phyloP scores from a whole-genome alignment of 1,284 basidiomycete genomes.

The Irpex sp. region DNA sequence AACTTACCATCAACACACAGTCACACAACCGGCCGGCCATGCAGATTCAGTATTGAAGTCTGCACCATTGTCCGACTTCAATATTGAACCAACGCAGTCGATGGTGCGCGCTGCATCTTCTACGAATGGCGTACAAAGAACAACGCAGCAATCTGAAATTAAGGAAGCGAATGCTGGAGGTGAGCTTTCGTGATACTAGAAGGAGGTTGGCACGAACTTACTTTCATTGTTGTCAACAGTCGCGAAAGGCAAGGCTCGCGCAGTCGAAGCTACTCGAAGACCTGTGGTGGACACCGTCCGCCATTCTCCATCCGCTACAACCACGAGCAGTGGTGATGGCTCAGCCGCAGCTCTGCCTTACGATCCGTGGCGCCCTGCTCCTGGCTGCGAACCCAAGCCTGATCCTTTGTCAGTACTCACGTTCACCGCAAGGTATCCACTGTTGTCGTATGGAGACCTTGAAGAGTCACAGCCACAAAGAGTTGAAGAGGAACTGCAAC shows the following conservation, averaged over 20 bases:
- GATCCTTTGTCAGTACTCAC: too few species aligned
- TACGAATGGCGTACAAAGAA: background rate
- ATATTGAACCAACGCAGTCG: background rate
- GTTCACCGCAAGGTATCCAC: too few species aligned
- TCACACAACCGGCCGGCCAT: background rate
- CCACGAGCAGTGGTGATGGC: too few species aligned
- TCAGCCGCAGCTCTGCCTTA: too few species aligned
- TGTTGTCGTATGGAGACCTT: too few species aligned
- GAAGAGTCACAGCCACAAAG: too few species aligned
- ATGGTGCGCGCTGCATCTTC: background rate
- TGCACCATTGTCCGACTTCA: background rate
- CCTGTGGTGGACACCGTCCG: too few species aligned
- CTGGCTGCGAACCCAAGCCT: too few species aligned
- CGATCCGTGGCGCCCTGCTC: too few species aligned
- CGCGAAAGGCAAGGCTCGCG: background rate
- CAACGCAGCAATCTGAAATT: background rate
- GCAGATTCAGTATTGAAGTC: background rate
- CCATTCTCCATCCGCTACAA: too few species aligned
- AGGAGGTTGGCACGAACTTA: background rate
- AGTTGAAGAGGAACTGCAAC: too few species aligned
- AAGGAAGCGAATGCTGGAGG: background rate
- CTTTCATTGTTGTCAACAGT: background rate
- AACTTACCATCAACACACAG: background rate
- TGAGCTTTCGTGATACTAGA: background rate
- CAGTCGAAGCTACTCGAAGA: background rate